A percentile compares a stretch with the other conserved stretches of the same genome.
Evolutionary conservation across 2,329 filamentous ascomycete genomes (phyloP).

Genomic region (Cucurbitaria berberidis): DNA sequence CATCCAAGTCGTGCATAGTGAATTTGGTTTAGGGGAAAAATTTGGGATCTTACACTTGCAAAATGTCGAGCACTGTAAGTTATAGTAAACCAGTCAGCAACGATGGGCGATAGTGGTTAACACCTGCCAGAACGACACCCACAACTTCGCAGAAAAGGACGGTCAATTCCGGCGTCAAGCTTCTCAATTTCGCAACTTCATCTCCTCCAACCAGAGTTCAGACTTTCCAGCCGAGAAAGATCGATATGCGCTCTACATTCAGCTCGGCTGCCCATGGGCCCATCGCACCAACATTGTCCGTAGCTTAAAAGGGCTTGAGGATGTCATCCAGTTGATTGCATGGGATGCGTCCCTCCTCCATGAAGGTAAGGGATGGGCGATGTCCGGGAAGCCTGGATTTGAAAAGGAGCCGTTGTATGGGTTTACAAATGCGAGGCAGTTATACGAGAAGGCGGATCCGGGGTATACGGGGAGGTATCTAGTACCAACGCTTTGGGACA

Average conservation of each 20-base stretch:
- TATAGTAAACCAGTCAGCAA: background rate
- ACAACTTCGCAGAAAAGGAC: constrained; percentile 48
- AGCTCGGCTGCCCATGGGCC: constrained; percentile 67
- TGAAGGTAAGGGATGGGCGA: constrained; percentile 37
- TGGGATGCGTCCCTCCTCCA: constrained; percentile 43
- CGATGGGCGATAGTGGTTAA: background rate
- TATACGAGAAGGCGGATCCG: constrained; percentile 74
- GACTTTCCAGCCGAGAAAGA: constrained; percentile 59
- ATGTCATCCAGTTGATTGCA: constrained; percentile 55
- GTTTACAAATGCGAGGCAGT: constrained; percentile 56
- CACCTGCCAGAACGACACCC: background rate
- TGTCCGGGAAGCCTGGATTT: constrained; percentile 19
- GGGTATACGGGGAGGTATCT: constrained; percentile 65
- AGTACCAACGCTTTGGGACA: constrained; percentile 77
- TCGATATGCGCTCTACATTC: constrained; percentile 66
- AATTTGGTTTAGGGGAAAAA: background rate
- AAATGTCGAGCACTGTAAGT: background rate
- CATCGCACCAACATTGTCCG: constrained; percentile 57
- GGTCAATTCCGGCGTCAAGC: constrained; percentile 64
- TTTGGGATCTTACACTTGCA: background rate
- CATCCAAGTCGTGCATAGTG: too few species aligned
- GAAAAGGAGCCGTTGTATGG: constrained; percentile 30
- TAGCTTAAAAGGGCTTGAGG: constrained; percentile 56
- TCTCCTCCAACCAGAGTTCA: constrained; percentile 59
- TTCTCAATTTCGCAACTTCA: constrained; percentile 62